Base-by-base conservation (phyloP, 2,329 filamentous ascomycete genomes). In the Sphaerulina vaccinii region DNA sequence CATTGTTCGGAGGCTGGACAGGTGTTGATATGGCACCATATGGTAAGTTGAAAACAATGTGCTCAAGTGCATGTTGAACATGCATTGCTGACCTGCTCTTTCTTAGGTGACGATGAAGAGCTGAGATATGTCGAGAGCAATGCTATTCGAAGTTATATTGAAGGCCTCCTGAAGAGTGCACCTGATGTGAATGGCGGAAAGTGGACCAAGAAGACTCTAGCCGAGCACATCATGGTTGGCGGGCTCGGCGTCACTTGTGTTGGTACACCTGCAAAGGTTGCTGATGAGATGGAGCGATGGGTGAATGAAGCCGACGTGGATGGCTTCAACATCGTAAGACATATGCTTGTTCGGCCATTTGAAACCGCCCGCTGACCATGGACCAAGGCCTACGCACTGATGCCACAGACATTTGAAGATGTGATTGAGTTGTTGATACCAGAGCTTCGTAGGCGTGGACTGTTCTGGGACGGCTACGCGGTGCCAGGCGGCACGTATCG, bases 1-100 rank as follows among this genome's bases (percentile, higher is more conserved):
- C 85, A 1, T 68, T 89, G 15, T 90, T 89, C 60, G 84, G 85
- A 16, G 86, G 86, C 1, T 90, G 86, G 85, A 88, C 86, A 0
- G 86, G 83, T 0, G 83, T 85, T 40, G 81, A 87, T 63, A 69
- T 86, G 19, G 72, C 75, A 5, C 70, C 76, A 37, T 86, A 85
- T 57, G 77, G 71, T 27, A 27, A 27, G 24, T 27, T 5, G 10
- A 27, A 27, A 6, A 10, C 6, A 27, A n/a, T n/a, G n/a, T 27
- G 24, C 24, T 6, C 24, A 27, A 27, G 24, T 10, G 10, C 24
- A 27, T 27, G n/a, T 27, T 10, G 24, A 10, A 27, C 5, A 27
- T 27, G 24, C 10, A 10, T n/a, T 27, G 24, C 24, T 27, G 24
- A 27, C 24, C 24, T 27, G 24, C 24, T 27, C 10, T 10, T 10